A percentile compares a stretch with the other conserved stretches of the same genome.
phyloP scores from a whole-genome alignment of 2,329 filamentous ascomycete species.

The Podosphaera xanthii region DNA sequence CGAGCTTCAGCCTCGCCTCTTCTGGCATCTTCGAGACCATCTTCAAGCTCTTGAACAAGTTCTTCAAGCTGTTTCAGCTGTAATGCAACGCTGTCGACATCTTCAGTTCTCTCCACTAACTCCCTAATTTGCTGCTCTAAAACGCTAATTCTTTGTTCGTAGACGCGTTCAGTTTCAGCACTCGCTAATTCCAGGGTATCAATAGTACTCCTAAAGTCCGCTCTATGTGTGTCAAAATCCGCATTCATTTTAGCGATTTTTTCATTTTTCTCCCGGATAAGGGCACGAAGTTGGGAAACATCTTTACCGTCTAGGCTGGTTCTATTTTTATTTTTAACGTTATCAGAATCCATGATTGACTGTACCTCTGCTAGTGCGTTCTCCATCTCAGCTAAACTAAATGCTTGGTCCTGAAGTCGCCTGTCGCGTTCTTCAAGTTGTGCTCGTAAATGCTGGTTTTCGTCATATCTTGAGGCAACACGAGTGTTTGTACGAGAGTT shows the following conservation, averaged over 20 bases:
- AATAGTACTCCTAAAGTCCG: slow-evolving; percentile 90
- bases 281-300: slow-evolving; percentile 49
- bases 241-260: slow-evolving; percentile 82
- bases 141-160: slow-evolving; percentile 78
- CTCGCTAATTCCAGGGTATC: slow-evolving; percentile 91
- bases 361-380: slow-evolving; percentile 63
- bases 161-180: slow-evolving; percentile 85
- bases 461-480: slow-evolving; percentile 21
- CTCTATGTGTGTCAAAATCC: slow-evolving; percentile 84
- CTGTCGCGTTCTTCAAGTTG: slow-evolving; percentile 67
- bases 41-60: slow-evolving; percentile 86
- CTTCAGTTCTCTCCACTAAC: slow-evolving; percentile 58
- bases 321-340: slow-evolving; percentile 23
- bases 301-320: slow-evolving; percentile 45
- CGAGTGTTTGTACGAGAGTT: slow-evolving; percentile 18
- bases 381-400: slow-evolving; percentile 75
- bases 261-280: slow-evolving; percentile 86
- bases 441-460: slow-evolving; percentile 47
- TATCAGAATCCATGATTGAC: slow-evolving; percentile 38
- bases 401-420: slow-evolving; percentile 72
- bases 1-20: slow-evolving; percentile 87
- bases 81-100: slow-evolving; percentile 73
- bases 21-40: slow-evolving; percentile 83
- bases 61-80: slow-evolving; percentile 93
- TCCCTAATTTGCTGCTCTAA: slow-evolving; percentile 66